Conservation (phyloP, 169 alveolate genomes). For the Cryptosporidium viatorum region DNA sequence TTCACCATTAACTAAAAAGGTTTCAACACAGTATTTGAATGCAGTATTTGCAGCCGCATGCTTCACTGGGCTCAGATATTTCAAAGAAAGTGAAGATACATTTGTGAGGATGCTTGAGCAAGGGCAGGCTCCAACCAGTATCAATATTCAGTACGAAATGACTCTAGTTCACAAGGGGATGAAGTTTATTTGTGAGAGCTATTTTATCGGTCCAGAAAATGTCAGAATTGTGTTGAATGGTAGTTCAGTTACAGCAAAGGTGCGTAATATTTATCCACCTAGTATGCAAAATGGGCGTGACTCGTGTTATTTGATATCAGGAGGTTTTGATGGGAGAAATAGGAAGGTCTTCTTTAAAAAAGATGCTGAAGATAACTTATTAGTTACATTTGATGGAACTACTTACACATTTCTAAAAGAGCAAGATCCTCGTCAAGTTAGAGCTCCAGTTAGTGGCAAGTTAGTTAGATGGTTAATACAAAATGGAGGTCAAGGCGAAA, state of each 20-base stretch:
- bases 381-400: constrained; percentile 78
- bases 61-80: constrained; percentile 72
- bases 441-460: constrained; percentile 77
- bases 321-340: constrained; percentile 79
- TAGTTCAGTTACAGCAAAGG: constrained; percentile 73
- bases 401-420: constrained; percentile 78
- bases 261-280: constrained; percentile 70
- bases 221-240: constrained; percentile 74
- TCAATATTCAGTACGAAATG: constrained; percentile 67
- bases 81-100: constrained; percentile 64
- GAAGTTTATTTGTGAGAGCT: constrained; percentile 75
- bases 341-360: constrained; percentile 76
- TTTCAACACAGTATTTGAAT: constrained; percentile 58
- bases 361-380: constrained; percentile 77
- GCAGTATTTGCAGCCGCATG: constrained; percentile 80
- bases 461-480: constrained; percentile 80
- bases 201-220: constrained; percentile 74
- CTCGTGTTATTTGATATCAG: constrained; percentile 75
- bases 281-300: constrained; percentile 69
- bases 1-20: constrained; percentile 43
- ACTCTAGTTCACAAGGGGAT: constrained; percentile 71
- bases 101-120: constrained; percentile 76
- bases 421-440: constrained; percentile 79
- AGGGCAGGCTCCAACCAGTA: constrained; percentile 78
- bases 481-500: constrained; percentile 80